Percentiles rank a stretch among this genome's conserved stretches.
These are phyloP conservation scores for Euphorbia corollata DNA, from an alignment of 441 rosid genomes.

Conservation along the genomic window DNA sequence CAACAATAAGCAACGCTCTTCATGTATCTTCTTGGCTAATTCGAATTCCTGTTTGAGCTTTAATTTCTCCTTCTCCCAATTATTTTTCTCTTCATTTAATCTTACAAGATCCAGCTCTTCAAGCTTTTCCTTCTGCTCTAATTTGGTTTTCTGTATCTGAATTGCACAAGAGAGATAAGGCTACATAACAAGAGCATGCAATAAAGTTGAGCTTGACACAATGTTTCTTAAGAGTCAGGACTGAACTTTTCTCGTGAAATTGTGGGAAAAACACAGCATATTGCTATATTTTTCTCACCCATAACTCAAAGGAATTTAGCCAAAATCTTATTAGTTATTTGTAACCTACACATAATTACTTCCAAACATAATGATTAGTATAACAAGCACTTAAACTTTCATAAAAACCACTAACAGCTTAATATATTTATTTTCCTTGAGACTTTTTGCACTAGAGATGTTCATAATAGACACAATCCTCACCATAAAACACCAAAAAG, in stretches of 20 bases:
- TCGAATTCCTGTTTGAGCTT: constrained; percentile 62
- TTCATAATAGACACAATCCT: background rate
- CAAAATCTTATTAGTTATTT: background rate
- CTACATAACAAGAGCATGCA: background rate
- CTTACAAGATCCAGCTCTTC: constrained; percentile 52
- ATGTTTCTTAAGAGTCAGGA: too few species aligned
- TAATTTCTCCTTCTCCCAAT: constrained; percentile 45
- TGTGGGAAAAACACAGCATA: background rate
- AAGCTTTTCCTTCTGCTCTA: constrained; percentile 62
- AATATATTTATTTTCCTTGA: background rate
- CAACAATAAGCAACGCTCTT: constrained; percentile 39
- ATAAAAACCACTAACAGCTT: background rate
- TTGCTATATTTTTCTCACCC: background rate
- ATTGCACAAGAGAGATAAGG: constrained; percentile 20
- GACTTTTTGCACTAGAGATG: background rate
- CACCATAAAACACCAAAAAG: constrained; percentile 5
- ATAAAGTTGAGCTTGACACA: background rate
- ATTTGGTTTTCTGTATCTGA: constrained; percentile 62
- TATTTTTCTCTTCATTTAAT: constrained; percentile 53
- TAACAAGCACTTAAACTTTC: background rate
- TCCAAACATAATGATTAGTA: background rate
- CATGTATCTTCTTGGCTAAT: constrained; percentile 39
- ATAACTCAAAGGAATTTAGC: background rate
- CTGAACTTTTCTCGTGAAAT: too few species aligned
- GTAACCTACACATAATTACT: background rate